Evolutionary conservation across 495 filamentous ascomycete genomes (phyloP).

Genomic region (Penicillium fimorum): DNA sequence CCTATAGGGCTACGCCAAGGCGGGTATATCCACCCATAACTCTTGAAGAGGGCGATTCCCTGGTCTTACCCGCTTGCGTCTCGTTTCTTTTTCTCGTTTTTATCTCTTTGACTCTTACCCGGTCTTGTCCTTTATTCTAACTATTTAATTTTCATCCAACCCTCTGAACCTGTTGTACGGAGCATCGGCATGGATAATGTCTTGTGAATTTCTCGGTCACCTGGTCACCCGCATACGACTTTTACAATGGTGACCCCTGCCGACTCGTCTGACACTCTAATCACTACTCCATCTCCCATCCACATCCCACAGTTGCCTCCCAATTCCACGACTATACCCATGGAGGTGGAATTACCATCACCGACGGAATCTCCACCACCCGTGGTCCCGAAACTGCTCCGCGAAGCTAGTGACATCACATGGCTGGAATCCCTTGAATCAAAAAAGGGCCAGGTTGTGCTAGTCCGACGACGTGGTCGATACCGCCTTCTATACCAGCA

Average conservation of each 20-base stretch:
- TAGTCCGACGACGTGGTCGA: constrained; percentile 21
- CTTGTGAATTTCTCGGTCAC: constrained; percentile 14
- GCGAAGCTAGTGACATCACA: constrained; percentile 27
- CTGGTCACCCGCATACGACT: background rate
- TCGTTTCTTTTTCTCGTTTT: constrained; percentile 6
- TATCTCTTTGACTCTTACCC: constrained; percentile 1
- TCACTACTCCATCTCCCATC: constrained; percentile 6
- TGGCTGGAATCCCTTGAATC: constrained; percentile 20
- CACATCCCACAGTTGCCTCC: background rate
- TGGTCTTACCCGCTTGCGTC: constrained; percentile 3
- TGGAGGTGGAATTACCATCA: constrained; percentile 5
- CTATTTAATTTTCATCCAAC: background rate
- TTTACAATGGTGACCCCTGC: constrained; percentile 16
- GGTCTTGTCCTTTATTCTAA: background rate
- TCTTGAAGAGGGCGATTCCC: background rate
- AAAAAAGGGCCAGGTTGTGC: constrained; percentile 18
- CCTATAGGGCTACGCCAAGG: constrained; percentile 26
- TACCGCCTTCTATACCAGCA: constrained; percentile 28
- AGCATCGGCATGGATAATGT: background rate
- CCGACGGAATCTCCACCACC: constrained; percentile 9
- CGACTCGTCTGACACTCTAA: constrained; percentile 23
- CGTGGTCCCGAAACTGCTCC: constrained; percentile 20
- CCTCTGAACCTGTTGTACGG: constrained; percentile 2
- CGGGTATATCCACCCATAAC: constrained; percentile 7
- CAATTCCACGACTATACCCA: background rate